Conservation (phyloP, 768 basidiomycete species). For the Suillus alpinus region DNA sequence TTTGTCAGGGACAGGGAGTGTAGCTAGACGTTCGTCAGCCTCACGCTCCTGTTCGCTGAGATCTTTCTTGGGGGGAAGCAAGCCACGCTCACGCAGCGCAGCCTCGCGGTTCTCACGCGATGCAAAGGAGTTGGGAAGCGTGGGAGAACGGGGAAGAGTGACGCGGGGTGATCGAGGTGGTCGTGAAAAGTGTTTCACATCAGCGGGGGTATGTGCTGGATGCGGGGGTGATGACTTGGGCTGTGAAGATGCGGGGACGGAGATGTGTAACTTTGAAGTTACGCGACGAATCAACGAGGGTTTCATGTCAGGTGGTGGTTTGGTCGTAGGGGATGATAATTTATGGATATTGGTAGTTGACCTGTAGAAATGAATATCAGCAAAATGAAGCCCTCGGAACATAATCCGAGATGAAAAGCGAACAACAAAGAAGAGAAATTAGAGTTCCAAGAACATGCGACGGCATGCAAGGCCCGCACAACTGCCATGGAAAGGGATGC, state of each 20-base stretch:
- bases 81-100: slow-evolving; percentile 58
- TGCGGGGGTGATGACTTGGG: slow-evolving; percentile 10
- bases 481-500: background rate
- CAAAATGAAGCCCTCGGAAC: background rate
- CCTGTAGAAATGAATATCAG: background rate
- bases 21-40: slow-evolving; percentile 41
- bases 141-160: slow-evolving; percentile 6
- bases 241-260: slow-evolving; percentile 14
- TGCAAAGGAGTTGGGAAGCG: slow-evolving; percentile 20
- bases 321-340: background rate
- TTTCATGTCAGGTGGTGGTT: slow-evolving; percentile 8
- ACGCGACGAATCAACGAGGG: slow-evolving; percentile 27
- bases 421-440: background rate
- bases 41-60: slow-evolving; percentile 39
- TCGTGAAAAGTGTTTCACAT: background rate
- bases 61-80: slow-evolving; percentile 45
- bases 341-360: background rate
- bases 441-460: background rate
- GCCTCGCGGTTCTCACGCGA: slow-evolving; percentile 38
- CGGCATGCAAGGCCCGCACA: background rate
- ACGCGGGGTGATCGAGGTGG: slow-evolving; percentile 7
- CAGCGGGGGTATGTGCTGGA: slow-evolving; percentile 11
- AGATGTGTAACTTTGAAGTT: slow-evolving; percentile 25
- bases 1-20: slow-evolving; percentile 32
- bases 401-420: background rate